Evolutionary conservation across 176 grass and related monocot genomes (phyloP), one percentile per base, ranked within the genome.

Genomic region (Canna indica): DNA sequence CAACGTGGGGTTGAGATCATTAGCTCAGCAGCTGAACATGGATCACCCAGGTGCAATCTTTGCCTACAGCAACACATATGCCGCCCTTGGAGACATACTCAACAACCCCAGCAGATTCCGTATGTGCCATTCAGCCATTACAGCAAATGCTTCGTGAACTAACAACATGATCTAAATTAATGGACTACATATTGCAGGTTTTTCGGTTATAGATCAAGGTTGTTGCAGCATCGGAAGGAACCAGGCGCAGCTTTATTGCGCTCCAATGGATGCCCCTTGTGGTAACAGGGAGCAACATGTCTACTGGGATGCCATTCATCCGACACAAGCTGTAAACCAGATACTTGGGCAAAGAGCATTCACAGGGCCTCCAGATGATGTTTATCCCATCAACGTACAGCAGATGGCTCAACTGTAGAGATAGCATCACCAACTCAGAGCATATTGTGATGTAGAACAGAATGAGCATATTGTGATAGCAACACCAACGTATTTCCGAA

Each of bases 231-330:
- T 80, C 5, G 76, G 62, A 26, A 34, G 29, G 26, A 64, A 64
- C 63, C 62, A 65, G 12, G 76, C 64, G 8, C 70, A 70, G 57
- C 29, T 76, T 35, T 82, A 73, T 5, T 89, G 82, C 70, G 41
- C 59, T 10, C 68, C 86, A 2, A 53, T 70, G 47, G 33, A 62
- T 0, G 36, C 48, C 27, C 82, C 86, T 3, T 89, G 79, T 35
- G n/a, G 1, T 1, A 44, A 76, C 34, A 70, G 82, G 52, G 45
- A 10, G n/a, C 59, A 70, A 25, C 77, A 80, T 38, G 53, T 85
- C 13, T 89, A 82, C 67, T 89, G 82, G 86, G 86, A 89, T 62
- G 79, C 73, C 13, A 72, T 73, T 71, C 86, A 85, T 44, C 78
- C 82, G 4, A 88, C 86, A 30, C 48, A 88, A 45, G 72, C 82